Conservation (phyloP, 495 filamentous ascomycete species). For the Penicillium pancosmium region DNA sequence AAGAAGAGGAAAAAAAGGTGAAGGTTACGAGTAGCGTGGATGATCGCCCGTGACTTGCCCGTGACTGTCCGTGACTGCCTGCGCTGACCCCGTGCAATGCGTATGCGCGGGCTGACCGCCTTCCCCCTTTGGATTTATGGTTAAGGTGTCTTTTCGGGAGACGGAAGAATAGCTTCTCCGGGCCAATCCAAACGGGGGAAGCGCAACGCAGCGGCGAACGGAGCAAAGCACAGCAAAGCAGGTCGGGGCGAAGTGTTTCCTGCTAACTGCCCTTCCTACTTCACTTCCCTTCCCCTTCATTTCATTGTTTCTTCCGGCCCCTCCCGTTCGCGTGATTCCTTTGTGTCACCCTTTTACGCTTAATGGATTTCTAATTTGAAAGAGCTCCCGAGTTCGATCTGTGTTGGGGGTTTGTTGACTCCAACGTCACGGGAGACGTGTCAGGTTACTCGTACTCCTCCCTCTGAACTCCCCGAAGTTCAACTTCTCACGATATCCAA, state of each 20-base stretch:
- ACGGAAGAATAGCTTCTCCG: slow-evolving; percentile 10
- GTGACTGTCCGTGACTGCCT: slow-evolving; percentile 1
- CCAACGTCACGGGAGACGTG: slow-evolving; percentile 36
- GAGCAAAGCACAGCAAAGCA: no score
- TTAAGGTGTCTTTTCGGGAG: slow-evolving; percentile 20
- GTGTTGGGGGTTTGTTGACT: slow-evolving; percentile 29
- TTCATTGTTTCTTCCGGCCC: slow-evolving; percentile 14
- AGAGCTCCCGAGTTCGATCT: slow-evolving; percentile 10
- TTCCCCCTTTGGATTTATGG: not conserved
- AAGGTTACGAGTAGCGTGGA: not conserved
- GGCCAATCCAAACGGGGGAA: slow-evolving; percentile 13
- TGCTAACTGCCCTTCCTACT: not conserved
- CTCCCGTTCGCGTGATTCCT: slow-evolving; percentile 16
- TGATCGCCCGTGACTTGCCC: not conserved
- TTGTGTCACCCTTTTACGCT: slow-evolving; percentile 5
- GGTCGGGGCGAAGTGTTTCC: no score
- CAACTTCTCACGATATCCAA: slow-evolving; percentile 10
- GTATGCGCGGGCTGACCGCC: not conserved
- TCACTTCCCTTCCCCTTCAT: slow-evolving; percentile 1
- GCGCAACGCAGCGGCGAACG: slow-evolving; percentile 12
- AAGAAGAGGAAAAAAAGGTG: not conserved
- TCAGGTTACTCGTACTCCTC: slow-evolving; percentile 25
- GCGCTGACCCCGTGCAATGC: not conserved
- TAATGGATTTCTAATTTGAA: slow-evolving; percentile 27
- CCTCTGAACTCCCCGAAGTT: slow-evolving; percentile 11